Percentiles rank a stretch among this genome's conserved stretches.
These are phyloP conservation scores for Torrubiellomyces zombiae DNA, from an alignment of 2,329 filamentous ascomycete genomes.

Conservation along the genomic window DNA sequence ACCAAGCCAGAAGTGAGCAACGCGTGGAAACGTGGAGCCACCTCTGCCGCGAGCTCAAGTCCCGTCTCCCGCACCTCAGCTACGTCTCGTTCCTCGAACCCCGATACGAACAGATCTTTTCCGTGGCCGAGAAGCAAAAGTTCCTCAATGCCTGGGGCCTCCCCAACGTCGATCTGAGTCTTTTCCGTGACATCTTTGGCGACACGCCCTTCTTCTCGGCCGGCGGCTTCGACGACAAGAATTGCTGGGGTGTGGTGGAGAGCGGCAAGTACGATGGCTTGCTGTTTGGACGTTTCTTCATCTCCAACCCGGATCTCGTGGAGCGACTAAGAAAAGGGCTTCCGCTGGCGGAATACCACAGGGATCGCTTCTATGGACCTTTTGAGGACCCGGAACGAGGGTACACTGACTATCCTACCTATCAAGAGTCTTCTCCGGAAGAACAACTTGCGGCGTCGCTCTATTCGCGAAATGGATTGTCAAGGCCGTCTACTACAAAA, in stretches of 20 bases:
- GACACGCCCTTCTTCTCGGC: constrained; percentile 37
- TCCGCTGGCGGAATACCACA: constrained; percentile 23
- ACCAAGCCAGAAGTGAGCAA: constrained; percentile 31
- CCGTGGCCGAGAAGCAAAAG: constrained; percentile 27
- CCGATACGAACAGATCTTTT: constrained; percentile 35
- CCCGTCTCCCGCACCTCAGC: constrained; percentile 22
- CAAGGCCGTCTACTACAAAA: too few relatives aligned
- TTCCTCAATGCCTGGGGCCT: constrained; percentile 32
- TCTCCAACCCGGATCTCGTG: constrained; percentile 31
- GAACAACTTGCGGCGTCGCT: too few relatives aligned
- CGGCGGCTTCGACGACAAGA: constrained; percentile 34
- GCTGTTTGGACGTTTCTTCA: constrained; percentile 28
- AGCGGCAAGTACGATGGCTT: constrained; percentile 29
- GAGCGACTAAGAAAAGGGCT: constrained; percentile 22
- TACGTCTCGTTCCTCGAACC: constrained; percentile 41
- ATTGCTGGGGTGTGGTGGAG: constrained; percentile 26
- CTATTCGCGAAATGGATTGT: too few relatives aligned
- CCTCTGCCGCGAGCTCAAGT: constrained; percentile 31
- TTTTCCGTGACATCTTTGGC: constrained; percentile 33
- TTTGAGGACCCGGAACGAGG: constrained; percentile 16
- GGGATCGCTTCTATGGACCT: constrained; percentile 25
- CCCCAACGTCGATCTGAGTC: constrained; percentile 23
- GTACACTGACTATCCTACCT: constrained; percentile 18
- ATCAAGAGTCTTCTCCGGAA: too few relatives aligned
- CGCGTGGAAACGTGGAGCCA: constrained; percentile 34